phyloP scores from a whole-genome alignment of 768 basidiomycete species.

The Tulasnella sp. region DNA sequence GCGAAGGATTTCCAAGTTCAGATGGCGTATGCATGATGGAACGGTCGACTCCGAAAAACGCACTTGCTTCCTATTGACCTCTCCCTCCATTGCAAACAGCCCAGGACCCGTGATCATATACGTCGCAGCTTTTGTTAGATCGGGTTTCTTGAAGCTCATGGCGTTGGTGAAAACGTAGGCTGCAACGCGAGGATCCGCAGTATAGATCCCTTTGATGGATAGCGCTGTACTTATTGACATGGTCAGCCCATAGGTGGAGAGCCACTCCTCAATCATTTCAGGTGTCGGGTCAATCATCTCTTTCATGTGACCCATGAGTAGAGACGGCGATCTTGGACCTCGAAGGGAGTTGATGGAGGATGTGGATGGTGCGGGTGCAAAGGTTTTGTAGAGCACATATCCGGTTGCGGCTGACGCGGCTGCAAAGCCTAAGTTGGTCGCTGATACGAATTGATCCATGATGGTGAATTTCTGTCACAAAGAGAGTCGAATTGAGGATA shows the following conservation, averaged over 20 bases:
- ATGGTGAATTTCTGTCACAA: too few species aligned
- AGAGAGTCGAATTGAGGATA: too few species aligned
- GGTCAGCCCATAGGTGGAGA: not conserved
- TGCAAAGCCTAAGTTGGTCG: not conserved
- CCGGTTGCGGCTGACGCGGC: not conserved
- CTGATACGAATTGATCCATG: too few species aligned
- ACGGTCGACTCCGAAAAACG: not conserved
- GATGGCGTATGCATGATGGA: too few species aligned
- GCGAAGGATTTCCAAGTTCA: too few species aligned
- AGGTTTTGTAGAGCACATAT: not conserved
- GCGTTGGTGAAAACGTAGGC: not conserved
- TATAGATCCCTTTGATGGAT: not conserved
- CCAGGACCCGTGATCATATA: not conserved
- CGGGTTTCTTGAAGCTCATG: not conserved
- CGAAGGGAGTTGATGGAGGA: not conserved
- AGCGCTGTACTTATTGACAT: not conserved
- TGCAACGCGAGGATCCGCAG: not conserved
- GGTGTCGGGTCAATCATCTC: not conserved
- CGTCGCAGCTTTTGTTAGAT: not conserved
- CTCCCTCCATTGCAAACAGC: not conserved
- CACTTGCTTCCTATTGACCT: conserved; percentile 1
- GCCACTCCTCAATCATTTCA: conserved; percentile 1
- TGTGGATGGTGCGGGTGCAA: not conserved
- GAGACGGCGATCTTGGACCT: not conserved
- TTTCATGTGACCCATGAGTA: not conserved